Evolutionary conservation across 176 grass and related monocot species (phyloP).

Genomic region (Pontederia paniculata): DNA sequence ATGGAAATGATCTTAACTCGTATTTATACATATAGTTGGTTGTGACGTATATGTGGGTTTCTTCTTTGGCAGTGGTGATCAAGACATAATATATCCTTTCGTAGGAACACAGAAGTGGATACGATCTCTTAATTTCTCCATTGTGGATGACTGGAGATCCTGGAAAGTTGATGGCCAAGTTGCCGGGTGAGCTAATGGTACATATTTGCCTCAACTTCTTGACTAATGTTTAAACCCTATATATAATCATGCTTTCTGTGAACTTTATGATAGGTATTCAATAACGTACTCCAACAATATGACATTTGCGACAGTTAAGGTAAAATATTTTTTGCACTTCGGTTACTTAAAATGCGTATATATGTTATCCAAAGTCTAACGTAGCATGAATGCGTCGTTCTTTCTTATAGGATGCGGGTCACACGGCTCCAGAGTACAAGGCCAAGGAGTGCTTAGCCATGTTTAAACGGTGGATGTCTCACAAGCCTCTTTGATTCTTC

Average conservation of each 20-base stretch:
- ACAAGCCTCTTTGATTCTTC: background rate
- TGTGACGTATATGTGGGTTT: background rate
- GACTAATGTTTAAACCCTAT: no score
- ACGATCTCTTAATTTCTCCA: conserved; percentile 41
- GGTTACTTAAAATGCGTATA: background rate
- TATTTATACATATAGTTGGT: background rate
- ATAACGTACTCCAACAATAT: background rate
- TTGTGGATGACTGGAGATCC: conserved; percentile 41
- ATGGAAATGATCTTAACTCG: no score
- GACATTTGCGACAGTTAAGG: conserved; percentile 4
- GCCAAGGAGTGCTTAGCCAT: conserved; percentile 2
- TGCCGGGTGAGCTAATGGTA: conserved; percentile 36
- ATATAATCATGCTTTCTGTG: background rate
- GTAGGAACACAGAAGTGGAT: conserved; percentile 53
- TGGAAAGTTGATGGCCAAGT: conserved; percentile 45
- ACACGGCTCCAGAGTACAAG: conserved; percentile 1
- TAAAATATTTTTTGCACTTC: background rate
- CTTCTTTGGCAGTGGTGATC: conserved; percentile 35
- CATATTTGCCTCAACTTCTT: no score
- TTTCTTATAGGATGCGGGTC: background rate
- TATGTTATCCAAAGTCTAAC: no score
- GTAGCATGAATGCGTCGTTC: background rate
- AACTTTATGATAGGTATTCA: background rate
- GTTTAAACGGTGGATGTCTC: background rate
- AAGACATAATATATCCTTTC: conserved; percentile 18